Conservation (phyloP, 2,329 filamentous ascomycete species). For the Coniochaeta ligniaria region DNA sequence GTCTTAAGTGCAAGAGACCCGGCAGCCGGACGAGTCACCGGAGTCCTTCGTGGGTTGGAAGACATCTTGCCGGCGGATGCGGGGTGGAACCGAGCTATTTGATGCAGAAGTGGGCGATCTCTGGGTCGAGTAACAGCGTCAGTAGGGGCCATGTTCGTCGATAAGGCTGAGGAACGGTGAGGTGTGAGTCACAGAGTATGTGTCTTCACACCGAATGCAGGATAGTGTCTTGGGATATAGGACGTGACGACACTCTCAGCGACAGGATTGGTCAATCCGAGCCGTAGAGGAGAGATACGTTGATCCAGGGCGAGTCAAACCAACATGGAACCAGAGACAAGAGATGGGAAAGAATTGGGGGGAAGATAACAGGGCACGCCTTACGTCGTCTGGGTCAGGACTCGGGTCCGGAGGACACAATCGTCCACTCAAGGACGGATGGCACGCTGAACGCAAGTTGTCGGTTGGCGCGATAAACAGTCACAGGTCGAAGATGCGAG, state of each 20-base stretch:
- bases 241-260: neutral
- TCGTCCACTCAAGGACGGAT: neutral
- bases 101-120: slow-evolving; percentile 8
- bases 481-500: neutral
- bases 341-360: neutral
- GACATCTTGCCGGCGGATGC: slow-evolving; percentile 21
- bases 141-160: slow-evolving; percentile 8
- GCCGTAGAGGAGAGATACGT: neutral
- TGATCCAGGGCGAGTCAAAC: neutral
- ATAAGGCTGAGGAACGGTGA: slow-evolving; percentile 2
- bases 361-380: neutral
- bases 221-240: neutral
- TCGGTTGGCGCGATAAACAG: neutral
- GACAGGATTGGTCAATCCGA: slow-evolving; percentile 1
- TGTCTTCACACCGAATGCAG: neutral
- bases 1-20: slow-evolving; percentile 41
- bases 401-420: neutral
- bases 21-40: slow-evolving; percentile 35
- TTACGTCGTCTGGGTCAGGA: neutral
- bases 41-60: slow-evolving; percentile 30
- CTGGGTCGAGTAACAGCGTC: slow-evolving; percentile 12
- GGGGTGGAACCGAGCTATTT: slow-evolving; percentile 14
- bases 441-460: neutral
- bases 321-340: neutral
- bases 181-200: slow-evolving; percentile 1